Conservation (phyloP, 2,329 filamentous ascomycete species). For the Fusarium sp. region DNA sequence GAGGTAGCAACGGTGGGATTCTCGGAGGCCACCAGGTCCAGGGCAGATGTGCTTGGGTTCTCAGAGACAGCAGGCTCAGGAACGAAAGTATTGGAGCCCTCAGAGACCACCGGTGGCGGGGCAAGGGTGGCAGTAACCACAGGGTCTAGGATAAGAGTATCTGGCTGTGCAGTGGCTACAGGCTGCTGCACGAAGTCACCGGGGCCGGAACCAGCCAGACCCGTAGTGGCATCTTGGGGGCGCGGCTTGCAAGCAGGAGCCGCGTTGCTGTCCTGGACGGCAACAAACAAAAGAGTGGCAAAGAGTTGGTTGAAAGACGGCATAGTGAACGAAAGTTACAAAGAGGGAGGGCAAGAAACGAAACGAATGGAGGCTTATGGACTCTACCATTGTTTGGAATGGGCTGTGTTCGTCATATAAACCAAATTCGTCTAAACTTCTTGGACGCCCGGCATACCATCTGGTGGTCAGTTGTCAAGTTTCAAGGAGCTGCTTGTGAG, state of each 20-base stretch:
- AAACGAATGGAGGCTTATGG: background rate
- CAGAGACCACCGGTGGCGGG: background rate
- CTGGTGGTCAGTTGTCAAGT: background rate
- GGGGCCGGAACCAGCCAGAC: background rate
- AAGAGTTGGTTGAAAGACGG: background rate
- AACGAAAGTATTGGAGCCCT: background rate
- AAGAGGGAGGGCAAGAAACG: background rate
- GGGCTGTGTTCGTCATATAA: background rate
- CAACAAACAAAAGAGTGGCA: background rate
- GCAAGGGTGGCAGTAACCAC: background rate
- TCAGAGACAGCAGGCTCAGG: too few species aligned
- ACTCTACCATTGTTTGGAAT: background rate
- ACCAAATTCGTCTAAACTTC: background rate
- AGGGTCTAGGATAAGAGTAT: background rate
- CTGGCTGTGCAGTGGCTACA: background rate
- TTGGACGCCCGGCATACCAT: accelerated
- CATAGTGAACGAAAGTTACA: background rate
- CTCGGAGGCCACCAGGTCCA: background rate
- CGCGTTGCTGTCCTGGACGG: background rate
- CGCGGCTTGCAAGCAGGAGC: conserved; percentile 3
- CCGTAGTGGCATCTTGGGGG: background rate
- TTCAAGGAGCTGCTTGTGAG: background rate
- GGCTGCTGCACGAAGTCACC: background rate
- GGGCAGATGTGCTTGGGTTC: background rate
- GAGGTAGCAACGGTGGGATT: background rate